Percentiles rank a stretch among this genome's conserved stretches.
phyloP scores from a whole-genome alignment of 176 grass and related monocot species.

The Avena sativa region DNA sequence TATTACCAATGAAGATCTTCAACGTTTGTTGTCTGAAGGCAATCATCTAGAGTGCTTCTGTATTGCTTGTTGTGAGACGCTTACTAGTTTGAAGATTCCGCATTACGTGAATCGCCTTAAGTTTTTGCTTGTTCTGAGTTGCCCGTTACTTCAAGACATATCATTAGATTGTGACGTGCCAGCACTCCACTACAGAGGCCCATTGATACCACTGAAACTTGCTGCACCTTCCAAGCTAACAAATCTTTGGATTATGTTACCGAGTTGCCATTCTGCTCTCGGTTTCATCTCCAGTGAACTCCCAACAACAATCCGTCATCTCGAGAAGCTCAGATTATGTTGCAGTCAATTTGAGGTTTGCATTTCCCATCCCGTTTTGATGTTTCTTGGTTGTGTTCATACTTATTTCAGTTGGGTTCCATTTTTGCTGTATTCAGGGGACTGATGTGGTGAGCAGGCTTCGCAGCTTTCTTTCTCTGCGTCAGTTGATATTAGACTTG shows the following conservation, averaged over 20 bases:
- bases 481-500: constrained; percentile 1
- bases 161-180: neutral
- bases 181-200: constrained; percentile 4
- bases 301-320: neutral
- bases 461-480: constrained; percentile 13
- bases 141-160: constrained; percentile 20
- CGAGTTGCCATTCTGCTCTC: constrained; percentile 7
- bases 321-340: neutral
- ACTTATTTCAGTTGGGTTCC: neutral
- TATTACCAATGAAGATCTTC: constrained; percentile 25
- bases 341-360: constrained; percentile 8
- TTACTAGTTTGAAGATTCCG: constrained; percentile 24
- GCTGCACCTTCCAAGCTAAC: neutral
- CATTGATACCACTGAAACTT: constrained; percentile 17
- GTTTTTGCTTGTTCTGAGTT: constrained; percentile 21
- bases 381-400: neutral
- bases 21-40: neutral
- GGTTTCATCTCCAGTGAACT: constrained; percentile 22
- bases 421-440: neutral
- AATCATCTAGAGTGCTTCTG: constrained; percentile 11
- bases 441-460: neutral
- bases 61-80: constrained; percentile 3
- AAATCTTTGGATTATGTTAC: constrained; percentile 3
- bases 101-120: neutral
- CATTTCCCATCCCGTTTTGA: neutral